Percentiles rank a stretch among this genome's conserved stretches.
Evolutionary conservation across 2,329 filamentous ascomycete species (phyloP).

Genomic region (Torrubiella hemipterigena): DNA sequence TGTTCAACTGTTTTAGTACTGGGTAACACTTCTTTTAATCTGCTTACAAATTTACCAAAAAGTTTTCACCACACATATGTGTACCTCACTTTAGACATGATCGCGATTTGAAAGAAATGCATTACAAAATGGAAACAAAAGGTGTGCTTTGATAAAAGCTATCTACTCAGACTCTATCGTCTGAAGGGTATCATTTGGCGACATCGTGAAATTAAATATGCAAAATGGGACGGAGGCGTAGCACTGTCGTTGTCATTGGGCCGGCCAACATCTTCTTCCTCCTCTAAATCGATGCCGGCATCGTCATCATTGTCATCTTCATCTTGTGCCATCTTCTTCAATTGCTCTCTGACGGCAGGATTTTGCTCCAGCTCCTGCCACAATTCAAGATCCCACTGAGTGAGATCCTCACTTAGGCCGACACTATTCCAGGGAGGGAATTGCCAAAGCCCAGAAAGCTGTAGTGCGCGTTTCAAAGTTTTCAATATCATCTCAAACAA

Average conservation of each 20-base stretch:
- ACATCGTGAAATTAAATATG: slow-evolving; percentile 1
- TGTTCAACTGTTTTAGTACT: too few species aligned
- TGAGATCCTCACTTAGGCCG: slow-evolving; percentile 22
- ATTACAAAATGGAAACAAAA: too few species aligned
- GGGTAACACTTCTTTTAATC: too few species aligned
- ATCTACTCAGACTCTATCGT: too few species aligned
- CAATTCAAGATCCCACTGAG: slow-evolving; percentile 40
- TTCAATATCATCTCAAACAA: slow-evolving; percentile 54
- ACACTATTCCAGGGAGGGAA: slow-evolving; percentile 29
- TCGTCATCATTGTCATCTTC: slow-evolving; percentile 15
- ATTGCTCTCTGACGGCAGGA: slow-evolving; percentile 25
- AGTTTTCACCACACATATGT: too few species aligned
- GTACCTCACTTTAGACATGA: too few species aligned
- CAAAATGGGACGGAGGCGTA: not conserved
- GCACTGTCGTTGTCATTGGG: slow-evolving; percentile 2
- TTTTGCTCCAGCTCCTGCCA: slow-evolving; percentile 50
- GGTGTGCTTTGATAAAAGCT: too few species aligned
- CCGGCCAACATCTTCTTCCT: slow-evolving; percentile 1
- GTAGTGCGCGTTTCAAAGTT: slow-evolving; percentile 30
- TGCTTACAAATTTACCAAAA: too few species aligned
- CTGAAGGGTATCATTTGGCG: slow-evolving; percentile 2
- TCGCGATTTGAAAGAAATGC: too few species aligned
- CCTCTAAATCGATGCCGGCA: slow-evolving; percentile 4
- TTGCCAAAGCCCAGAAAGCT: slow-evolving; percentile 33
- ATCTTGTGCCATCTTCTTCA: slow-evolving; percentile 27